These are phyloP conservation scores for Actinomortierella ambigua DNA, from an alignment of 371 early-diverging fungal species.

Conservation along the genomic window DNA sequence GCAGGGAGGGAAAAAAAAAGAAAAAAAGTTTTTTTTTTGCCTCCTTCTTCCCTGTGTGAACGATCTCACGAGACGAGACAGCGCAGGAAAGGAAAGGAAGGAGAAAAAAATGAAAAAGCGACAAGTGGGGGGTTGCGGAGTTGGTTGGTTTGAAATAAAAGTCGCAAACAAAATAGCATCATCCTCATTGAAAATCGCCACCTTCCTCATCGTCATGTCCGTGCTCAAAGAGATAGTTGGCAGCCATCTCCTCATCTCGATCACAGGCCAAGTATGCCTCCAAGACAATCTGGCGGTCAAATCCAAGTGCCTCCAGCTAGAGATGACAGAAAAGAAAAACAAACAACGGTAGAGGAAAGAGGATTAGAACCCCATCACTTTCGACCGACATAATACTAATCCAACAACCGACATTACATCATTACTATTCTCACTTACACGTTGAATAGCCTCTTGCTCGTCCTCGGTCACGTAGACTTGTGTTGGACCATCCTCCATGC, in stretches of 20 bases:
- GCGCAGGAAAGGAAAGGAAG: too few species aligned
- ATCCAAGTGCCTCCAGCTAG: slow-evolving; percentile 89
- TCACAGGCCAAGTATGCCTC: slow-evolving; percentile 98
- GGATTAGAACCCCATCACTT: too few species aligned
- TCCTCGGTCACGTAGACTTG: slow-evolving; percentile 87
- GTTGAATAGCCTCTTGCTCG: slow-evolving; percentile 90
- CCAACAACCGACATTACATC: background rate
- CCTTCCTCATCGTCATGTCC: slow-evolving; percentile 44
- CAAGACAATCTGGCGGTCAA: slow-evolving; percentile 78
- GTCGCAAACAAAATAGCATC: slow-evolving; percentile 9
- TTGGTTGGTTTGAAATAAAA: too few species aligned
- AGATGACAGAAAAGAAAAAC: slow-evolving; percentile 6
- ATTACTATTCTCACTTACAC: slow-evolving; percentile 57
- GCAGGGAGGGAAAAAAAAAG: too few species aligned
- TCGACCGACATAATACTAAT: too few species aligned
- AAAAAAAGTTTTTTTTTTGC: too few species aligned
- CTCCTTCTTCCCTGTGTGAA: too few species aligned
- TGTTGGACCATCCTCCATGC: slow-evolving; percentile 55
- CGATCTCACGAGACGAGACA: too few species aligned
- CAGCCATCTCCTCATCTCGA: slow-evolving; percentile 96
- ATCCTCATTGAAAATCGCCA: slow-evolving; percentile 39
- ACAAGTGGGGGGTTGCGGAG: too few species aligned
- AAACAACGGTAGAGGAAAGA: background rate
- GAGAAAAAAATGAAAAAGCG: too few species aligned
- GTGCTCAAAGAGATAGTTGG: slow-evolving; percentile 93